Evolutionary conservation across 805 yeast species (phyloP), one percentile per base, ranked within the genome.

Genomic region (Tetrapisispora arboricola): DNA sequence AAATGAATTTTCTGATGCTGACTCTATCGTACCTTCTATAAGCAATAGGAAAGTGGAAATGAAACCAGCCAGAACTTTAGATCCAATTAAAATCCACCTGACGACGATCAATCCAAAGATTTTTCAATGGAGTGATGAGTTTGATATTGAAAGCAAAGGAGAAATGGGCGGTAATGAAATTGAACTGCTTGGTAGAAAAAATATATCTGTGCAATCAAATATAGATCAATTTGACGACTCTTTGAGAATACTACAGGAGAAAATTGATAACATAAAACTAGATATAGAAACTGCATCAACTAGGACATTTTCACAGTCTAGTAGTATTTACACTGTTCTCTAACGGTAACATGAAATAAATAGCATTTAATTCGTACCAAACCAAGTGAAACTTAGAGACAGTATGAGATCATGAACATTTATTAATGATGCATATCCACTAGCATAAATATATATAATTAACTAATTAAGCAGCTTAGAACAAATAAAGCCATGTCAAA

Each of bases 1-100:
- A 8, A 57, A 49, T 15, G 60, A 57, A 20, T 38, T 50, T n/a
- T 36, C 48, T 15, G 46, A 43, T 32, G 17, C 41, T 2, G 39
- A 34, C 6, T 35, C 39, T 18, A 32, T 36, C 4, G 21, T 29
- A 22, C 32, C 36, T n/a, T 28, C 32, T 2, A 9, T 27, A 16
- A 26, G n/a, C 8, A 21, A 27, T 9, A 15, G 2, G 3, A 15
- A 19, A 18, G 6, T 28, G 9, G 19, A 36, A 22, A 16, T 11
- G 3, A 20, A 21, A 20, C 22, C 12, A 12, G 13, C 19, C 8
- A 36, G 16, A 5, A 28, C 18, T 9, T 36, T 36, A 17, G 37
- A 34, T 8, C 37, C 27, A 24, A 16, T 12, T 17, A 34, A 24
- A 13, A 12, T 34, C 11, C 33, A 29, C 11, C 15, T 12, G 6